Base-by-base conservation (phyloP, 805 yeast genomes). In the Metschnikowia drakensbergensis region DNA sequence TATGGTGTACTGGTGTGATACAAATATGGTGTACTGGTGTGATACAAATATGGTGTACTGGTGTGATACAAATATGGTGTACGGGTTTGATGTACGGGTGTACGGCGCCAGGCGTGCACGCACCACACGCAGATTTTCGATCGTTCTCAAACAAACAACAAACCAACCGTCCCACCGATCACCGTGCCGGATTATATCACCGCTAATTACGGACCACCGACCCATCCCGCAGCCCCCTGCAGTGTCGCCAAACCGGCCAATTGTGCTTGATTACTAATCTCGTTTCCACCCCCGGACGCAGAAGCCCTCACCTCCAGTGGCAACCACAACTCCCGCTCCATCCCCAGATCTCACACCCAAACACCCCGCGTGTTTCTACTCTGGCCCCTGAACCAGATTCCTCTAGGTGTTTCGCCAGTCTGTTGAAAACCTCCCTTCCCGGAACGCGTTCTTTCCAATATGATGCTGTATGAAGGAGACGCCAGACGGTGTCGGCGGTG, bases 401-500 rank as follows among this genome's bases (percentile, higher is more conserved):
- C 45, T n/a, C n/a, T n/a, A n/a, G n/a, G n/a, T n/a, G n/a, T n/a
- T n/a, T n/a, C 35, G 10, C 35, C 35, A 17, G 17, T 17, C 17
- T 17, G 17, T 17, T 17, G 17, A 17, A 17, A 17, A 17, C 17
- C 17, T 22, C 11, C 17, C 42, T 46, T 30, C 32, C 47, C 30
- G 34, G 26, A 41, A 48, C 46, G 17, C 17, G 17, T 17, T 5
- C 7, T 6, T 29, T 37, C 27, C 56, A 53, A 40, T 26, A 55
- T 55, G 58, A 55, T 55, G 58, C 53, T 53, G 51, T 55, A 53
- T 40, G 58, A 55, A 28, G 54, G 53, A 30, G 69, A 58, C 54
- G 45, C 49, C 47, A 68, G 75, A 42, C 61, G 74, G 32, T 79
- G 83, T 58, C 80, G 83, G 59, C 76, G 83, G 57, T 79, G 83